Evolutionary conservation across 2,329 filamentous ascomycete species (phyloP).

Genomic region (Aaosphaeria arxii): DNA sequence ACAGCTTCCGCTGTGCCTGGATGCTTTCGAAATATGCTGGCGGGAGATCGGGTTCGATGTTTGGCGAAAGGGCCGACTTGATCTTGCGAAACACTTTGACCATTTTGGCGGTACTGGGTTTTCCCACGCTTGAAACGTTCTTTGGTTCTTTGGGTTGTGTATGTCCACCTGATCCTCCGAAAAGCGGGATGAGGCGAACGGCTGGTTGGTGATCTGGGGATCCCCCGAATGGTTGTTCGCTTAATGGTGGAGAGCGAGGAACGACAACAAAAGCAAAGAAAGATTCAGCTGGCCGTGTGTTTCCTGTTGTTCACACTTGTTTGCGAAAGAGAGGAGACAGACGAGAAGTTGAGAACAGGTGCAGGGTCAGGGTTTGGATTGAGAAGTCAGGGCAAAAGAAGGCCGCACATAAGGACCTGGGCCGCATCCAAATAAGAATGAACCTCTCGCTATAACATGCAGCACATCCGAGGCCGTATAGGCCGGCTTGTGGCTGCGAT

Average conservation of each 20-base stretch:
- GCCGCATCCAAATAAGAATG: constrained; percentile 14
- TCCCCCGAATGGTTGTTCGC: not conserved
- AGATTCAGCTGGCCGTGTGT: too few species aligned
- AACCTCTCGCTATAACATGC: constrained; percentile 5
- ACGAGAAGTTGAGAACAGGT: constrained; percentile 3
- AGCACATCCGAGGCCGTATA: constrained; percentile 1
- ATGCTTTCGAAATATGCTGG: constrained; percentile 14
- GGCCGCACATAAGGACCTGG: constrained; percentile 4
- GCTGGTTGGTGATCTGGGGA: constrained; percentile 2
- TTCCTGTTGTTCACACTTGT: not conserved
- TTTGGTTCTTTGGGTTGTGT: not conserved
- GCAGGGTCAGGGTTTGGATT: not conserved
- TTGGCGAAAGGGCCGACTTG: constrained; percentile 25
- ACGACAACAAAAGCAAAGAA: too few species aligned
- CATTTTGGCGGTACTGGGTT: not conserved
- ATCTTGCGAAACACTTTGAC: constrained; percentile 22
- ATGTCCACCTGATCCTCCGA: not conserved
- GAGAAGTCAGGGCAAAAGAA: constrained; percentile 2
- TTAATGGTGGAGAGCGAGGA: too few species aligned
- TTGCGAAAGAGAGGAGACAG: not conserved
- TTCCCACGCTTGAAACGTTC: not conserved
- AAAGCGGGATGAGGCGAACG: not conserved
- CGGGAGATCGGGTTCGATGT: constrained; percentile 18
- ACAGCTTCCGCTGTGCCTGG: constrained; percentile 19
- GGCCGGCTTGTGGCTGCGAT: too few species aligned